phyloP scores from a whole-genome alignment of 2,329 filamentous ascomycete species.

The Cytospora leucostoma region DNA sequence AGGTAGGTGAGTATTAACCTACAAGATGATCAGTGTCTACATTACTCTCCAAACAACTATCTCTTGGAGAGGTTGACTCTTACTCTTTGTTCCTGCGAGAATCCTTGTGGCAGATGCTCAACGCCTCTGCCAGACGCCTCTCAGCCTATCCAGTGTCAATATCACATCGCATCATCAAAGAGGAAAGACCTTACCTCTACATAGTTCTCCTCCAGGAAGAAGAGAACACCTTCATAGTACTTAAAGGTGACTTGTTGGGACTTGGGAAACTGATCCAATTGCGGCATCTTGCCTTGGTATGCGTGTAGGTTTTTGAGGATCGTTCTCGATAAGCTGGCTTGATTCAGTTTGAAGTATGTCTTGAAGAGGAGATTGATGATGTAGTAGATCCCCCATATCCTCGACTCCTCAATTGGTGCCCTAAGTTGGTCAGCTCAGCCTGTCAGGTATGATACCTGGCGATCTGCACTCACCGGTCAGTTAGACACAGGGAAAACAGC shows the following conservation, averaged over 20 bases:
- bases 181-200: conserved; percentile 56
- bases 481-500: conserved; percentile 87
- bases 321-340: conserved; percentile 84
- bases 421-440: conserved; percentile 46
- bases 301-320: conserved; percentile 82
- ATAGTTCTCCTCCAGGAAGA: conserved; percentile 94
- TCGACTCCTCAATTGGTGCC: conserved; percentile 80
- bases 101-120: conserved; percentile 74
- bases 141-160: conserved; percentile 60
- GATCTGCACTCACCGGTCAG: conserved; percentile 68
- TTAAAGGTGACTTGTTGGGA: conserved; percentile 94
- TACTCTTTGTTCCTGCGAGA: conserved; percentile 80
- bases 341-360: conserved; percentile 95
- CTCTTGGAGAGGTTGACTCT: conserved; percentile 35
- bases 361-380: conserved; percentile 95
- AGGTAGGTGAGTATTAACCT: conserved; percentile 93
- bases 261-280: conserved; percentile 76
- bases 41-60: conserved; percentile 9
- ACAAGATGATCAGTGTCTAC: conserved; percentile 31
- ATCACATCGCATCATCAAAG: neutral
- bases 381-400: conserved; percentile 98
- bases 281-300: conserved; percentile 76
- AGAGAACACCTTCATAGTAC: conserved; percentile 92
- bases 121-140: conserved; percentile 76
- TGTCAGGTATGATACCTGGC: too few relatives aligned